These are phyloP conservation scores for Kondoa malvinella DNA, from an alignment of 768 basidiomycete species.

Conservation along the genomic window DNA sequence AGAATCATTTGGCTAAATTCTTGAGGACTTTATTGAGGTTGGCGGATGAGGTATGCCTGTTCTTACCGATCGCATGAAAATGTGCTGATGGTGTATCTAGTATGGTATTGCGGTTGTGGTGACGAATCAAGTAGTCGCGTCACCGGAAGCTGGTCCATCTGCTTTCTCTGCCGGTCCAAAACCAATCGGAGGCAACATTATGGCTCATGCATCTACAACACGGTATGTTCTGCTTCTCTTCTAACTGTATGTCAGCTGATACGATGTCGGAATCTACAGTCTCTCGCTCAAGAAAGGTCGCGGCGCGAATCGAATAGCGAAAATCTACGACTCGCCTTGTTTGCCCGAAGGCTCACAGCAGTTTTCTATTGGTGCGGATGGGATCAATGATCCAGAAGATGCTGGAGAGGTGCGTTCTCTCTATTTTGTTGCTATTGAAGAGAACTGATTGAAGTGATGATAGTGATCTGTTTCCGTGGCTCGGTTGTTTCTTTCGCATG, in stretches of 20 bases:
- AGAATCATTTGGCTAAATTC: slow-evolving; percentile 91
- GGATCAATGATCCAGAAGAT: slow-evolving; percentile 63
- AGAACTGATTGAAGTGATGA: not conserved
- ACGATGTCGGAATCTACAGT: slow-evolving; percentile 35
- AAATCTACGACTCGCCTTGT: slow-evolving; percentile 95
- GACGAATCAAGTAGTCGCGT: slow-evolving; percentile 98
- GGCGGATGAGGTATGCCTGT: slow-evolving; percentile 68
- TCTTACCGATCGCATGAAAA: slow-evolving; percentile 4
- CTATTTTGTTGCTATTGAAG: not conserved
- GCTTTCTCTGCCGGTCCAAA: slow-evolving; percentile 74
- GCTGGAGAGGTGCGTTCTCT: slow-evolving; percentile 13
- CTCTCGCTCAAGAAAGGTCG: slow-evolving; percentile 82
- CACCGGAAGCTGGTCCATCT: slow-evolving; percentile 58
- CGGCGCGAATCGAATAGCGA: slow-evolving; percentile 79
- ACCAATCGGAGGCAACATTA: slow-evolving; percentile 96
- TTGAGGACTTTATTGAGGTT: slow-evolving; percentile 76
- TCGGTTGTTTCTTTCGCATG: too few species aligned
- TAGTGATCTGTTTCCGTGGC: not conserved
- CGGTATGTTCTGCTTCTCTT: slow-evolving; percentile 38
- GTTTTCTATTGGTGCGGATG: slow-evolving; percentile 78
- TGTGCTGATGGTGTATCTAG: too few species aligned
- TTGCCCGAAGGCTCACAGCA: slow-evolving; percentile 89
- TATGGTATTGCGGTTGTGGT: slow-evolving; percentile 96
- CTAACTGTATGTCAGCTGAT: not conserved
- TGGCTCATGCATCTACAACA: slow-evolving; percentile 97